Conservation (phyloP, 305 asterid species). For the Fraxinus sp. region DNA sequence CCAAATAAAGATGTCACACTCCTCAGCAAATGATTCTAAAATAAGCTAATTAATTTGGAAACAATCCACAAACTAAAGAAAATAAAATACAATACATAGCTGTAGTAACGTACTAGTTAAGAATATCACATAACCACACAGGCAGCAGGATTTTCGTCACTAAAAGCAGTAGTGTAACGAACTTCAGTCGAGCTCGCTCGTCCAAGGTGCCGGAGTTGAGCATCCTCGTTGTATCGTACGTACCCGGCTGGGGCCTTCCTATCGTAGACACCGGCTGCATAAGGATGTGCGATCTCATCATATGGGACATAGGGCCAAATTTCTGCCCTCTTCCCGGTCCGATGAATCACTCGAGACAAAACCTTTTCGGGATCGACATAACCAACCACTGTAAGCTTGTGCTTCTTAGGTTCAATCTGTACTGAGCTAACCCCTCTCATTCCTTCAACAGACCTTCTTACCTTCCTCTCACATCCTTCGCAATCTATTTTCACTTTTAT, state of each 20-base stretch:
- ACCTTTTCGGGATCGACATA: conserved; percentile 82
- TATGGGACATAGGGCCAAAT: conserved; percentile 91
- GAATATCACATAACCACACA: conserved; percentile 68
- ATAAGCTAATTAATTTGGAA: background rate
- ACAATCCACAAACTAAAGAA: background rate
- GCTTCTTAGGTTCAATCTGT: conserved; percentile 60
- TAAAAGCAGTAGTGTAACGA: conserved; percentile 88
- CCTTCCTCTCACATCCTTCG: conserved; percentile 90
- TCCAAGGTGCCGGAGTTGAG: conserved; percentile 56
- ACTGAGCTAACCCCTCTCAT: conserved; percentile 90
- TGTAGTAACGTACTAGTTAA: background rate
- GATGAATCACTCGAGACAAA: conserved; percentile 70
- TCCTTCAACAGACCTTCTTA: conserved; percentile 72
- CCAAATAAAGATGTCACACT: background rate
- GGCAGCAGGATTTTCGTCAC: conserved; percentile 79
- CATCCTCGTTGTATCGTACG: conserved; percentile 54
- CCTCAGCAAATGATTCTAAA: background rate
- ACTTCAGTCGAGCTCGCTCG: conserved; percentile 90
- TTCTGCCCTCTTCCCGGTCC: conserved; percentile 88
- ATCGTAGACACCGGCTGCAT: conserved; percentile 76
- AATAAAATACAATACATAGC: no score
- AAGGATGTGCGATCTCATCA: conserved; percentile 80
- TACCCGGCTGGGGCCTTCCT: conserved; percentile 88
- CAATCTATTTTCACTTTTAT: conserved; percentile 86
- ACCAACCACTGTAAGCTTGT: conserved; percentile 83